These are phyloP conservation scores for Puccinia novopanici DNA, from an alignment of 1,284 basidiomycete species.

Conservation along the genomic window DNA sequence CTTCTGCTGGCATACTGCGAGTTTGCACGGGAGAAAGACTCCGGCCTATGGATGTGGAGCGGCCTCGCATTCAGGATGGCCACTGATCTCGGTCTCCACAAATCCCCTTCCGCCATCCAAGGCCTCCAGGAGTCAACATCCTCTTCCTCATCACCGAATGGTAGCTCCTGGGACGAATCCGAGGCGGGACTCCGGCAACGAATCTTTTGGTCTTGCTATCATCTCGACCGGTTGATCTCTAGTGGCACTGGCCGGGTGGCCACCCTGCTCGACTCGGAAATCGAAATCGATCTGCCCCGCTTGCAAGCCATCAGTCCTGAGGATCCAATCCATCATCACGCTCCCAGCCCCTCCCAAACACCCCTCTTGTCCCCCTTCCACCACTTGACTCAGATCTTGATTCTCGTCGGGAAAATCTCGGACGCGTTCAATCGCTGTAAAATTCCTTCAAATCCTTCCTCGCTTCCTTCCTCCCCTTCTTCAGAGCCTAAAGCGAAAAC, in stretches of 20 bases:
- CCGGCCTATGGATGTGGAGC: conserved; percentile 50
- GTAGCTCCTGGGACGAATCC: conserved; percentile 15
- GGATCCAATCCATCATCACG: conserved; percentile 5
- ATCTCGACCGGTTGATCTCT: conserved; percentile 51
- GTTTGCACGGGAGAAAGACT: conserved; percentile 46
- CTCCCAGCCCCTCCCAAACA: neutral
- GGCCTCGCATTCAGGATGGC: conserved; percentile 50
- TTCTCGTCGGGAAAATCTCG: conserved; percentile 50
- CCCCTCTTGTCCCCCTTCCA: conserved; percentile 49
- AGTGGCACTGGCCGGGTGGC: conserved; percentile 49
- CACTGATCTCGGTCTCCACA: conserved; percentile 51
- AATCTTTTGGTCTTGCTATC: conserved; percentile 49
- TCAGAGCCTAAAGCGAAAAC: conserved; percentile 8
- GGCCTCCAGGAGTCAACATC: no score
- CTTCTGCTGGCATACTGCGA: conserved; percentile 51
- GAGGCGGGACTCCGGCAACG: conserved; percentile 35
- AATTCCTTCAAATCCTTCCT: neutral
- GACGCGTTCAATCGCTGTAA: conserved; percentile 49
- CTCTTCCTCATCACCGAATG: neutral
- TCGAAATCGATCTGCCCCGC: conserved; percentile 40
- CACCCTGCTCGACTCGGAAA: conserved; percentile 50
- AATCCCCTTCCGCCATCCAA: conserved; percentile 23
- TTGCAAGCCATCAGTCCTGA: neutral
- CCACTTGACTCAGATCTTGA: conserved; percentile 46
- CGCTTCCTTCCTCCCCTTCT: neutral